Evolutionary conservation across 2,329 filamentous ascomycete genomes (phyloP), one percentile per base, ranked within the genome.

Genomic region (Ophiostoma sp.): DNA sequence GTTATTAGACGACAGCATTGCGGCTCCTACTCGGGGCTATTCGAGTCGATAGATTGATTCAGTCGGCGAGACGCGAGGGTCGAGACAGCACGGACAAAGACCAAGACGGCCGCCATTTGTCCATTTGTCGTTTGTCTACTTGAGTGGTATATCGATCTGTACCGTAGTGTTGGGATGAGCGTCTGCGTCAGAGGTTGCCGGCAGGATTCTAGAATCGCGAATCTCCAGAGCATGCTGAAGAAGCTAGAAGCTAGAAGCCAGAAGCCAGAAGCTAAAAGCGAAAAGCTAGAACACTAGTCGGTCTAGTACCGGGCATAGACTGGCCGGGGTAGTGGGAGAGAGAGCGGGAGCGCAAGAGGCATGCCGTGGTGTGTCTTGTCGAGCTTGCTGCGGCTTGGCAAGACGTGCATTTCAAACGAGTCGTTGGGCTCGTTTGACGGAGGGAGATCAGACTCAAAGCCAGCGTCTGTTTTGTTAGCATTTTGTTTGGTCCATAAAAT

Each of bases 1-100:
- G 52, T 57, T n/a, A 57, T 57, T 57, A 20, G 52, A 57, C 52
- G 52, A 27, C 52, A 48, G 52, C 52, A 27, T 57, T 57, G 52
- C 52, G 13, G 52, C n/a, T 6, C 52, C 20, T 23, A 6, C 44
- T 48, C 17, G 4, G 15, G 23, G 23, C 52, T 57, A 13, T 1
- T 27, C 52, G 23, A 57, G 23, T 57, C 52, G 44, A 48, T 48
- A 48, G 44, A 48, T 48, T 48, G 52, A 57, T 31, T 31, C 27
- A 41, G n/a, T 57, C 23, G 52, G 13, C n/a, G 44, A n/a, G 20
- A 39, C 36, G 44, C 15, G 17, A 48, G 44, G 44, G 17, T 48
- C 44, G 44, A 48, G 20, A 48, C 44, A 20, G 36, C 36, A 39
- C 36, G 15, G 41, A 44, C 41, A 48, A 17, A n/a, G 20, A 48